Evolutionary conservation across 257 asterid genomes (phyloP), one percentile per base, ranked within the genome.

Genomic region (Solanum phureja): DNA sequence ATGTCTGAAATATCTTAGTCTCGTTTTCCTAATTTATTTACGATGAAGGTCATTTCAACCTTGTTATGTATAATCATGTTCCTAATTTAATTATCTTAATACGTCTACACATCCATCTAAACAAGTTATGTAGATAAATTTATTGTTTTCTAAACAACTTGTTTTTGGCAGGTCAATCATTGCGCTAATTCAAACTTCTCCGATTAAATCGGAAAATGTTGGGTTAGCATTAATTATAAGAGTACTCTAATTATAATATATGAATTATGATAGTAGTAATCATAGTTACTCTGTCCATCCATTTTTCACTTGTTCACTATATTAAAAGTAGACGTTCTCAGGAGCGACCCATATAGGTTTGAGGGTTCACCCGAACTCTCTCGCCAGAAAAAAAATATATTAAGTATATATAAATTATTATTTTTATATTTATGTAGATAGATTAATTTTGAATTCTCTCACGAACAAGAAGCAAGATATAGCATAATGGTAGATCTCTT

Each of bases 151-250:
- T 83, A 10, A 72, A 31, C 75, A 90, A 56, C 87, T 88, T 88
- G 92, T 88, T 71, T 21, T 87, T 79, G 76, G 84, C 73, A 82
- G 86, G 90, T 90, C 91, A 89, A 89, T 88, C 77, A 76, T 87
- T 91, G 92, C 85, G 73, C 79, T 60, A 69, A 73, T 76, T 75
- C 87, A 40, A 62, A 71, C 87, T 86, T 35, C 74, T 38, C 88
- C 92, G 76, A 83, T 56, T 86, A 66, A 90, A 74, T 81, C 88
- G 90, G 92, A 16, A 69, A 87, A 23, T 86, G 92, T 88, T 88
- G 91, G 90, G 83, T 83, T 88, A 69, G 46, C 76, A 90, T 88
- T 49, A 83, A 83, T 83, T 31, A 49, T 29, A 83, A 44, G 33
- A 31, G 33, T 31, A 31, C 3, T 3, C 33, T 31, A 31, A 31